Evolutionary conservation across 1,139 yeast genomes (phyloP).

Genomic region (Pichia sp.): DNA sequence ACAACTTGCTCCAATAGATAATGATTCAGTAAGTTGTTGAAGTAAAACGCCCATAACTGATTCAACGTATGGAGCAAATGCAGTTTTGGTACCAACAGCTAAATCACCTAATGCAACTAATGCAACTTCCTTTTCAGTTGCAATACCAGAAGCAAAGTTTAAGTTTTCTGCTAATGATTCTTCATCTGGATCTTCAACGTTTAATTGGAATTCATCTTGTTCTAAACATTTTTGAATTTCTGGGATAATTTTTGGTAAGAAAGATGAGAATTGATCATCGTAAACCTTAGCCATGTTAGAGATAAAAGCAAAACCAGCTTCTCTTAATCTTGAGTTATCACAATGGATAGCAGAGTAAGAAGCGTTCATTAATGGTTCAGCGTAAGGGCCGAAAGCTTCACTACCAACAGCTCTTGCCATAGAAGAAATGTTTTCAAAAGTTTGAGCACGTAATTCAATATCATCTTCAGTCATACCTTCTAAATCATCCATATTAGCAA

Average conservation of each 20-base stretch:
- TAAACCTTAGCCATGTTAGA: slow-evolving; percentile 93
- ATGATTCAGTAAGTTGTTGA: slow-evolving; percentile 77
- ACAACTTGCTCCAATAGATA: slow-evolving; percentile 89
- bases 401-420: slow-evolving; percentile 97
- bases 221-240: slow-evolving; percentile 77
- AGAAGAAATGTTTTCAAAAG: slow-evolving; percentile 89
- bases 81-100: slow-evolving; percentile 78
- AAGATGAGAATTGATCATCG: slow-evolving; percentile 83
- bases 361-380: slow-evolving; percentile 84
- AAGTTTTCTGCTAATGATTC: slow-evolving; percentile 65
- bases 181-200: slow-evolving; percentile 32
- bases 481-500: slow-evolving; percentile 53
- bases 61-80: slow-evolving; percentile 74
- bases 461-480: slow-evolving; percentile 76
- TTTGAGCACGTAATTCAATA: slow-evolving; percentile 80
- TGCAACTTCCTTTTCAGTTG: slow-evolving; percentile 97
- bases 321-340: slow-evolving; percentile 81
- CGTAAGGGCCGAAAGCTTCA: slow-evolving; percentile 76
- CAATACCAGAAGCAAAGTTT: slow-evolving; percentile 88
- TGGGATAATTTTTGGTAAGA: slow-evolving; percentile 76
- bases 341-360: slow-evolving; percentile 77
- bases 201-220: slow-evolving; percentile 70
- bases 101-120: slow-evolving; percentile 86
- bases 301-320: slow-evolving; percentile 91
- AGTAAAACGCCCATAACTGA: slow-evolving; percentile 58